Evolutionary conservation across 805 yeast genomes (phyloP).

Genomic region (Yarrowia sp.): DNA sequence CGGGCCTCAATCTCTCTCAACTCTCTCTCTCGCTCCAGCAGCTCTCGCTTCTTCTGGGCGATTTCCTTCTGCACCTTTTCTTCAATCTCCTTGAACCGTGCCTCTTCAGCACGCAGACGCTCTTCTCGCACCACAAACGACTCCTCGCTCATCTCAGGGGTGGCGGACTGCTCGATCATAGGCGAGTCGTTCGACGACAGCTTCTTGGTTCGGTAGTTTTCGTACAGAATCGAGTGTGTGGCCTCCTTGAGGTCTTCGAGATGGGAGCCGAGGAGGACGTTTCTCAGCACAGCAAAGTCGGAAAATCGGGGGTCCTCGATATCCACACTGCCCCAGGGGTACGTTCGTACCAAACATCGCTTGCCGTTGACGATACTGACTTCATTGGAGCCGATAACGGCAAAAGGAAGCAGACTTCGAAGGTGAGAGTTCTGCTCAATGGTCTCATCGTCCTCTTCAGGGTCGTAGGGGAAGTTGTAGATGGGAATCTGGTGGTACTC

Average conservation of each 20-base stretch:
- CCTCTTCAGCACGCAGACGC: conserved; percentile 43
- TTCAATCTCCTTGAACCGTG: conserved; percentile 41
- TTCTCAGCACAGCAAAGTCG: conserved; percentile 46
- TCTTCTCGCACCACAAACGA: conserved; percentile 43
- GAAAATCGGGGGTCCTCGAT: conserved; percentile 39
- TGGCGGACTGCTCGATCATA: conserved; percentile 32
- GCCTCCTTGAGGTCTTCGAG: conserved; percentile 76
- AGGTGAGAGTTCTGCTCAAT: conserved; percentile 41
- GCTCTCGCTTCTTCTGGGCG: conserved; percentile 40
- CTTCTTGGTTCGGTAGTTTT: conserved; percentile 73
- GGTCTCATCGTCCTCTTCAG: conserved; percentile 48
- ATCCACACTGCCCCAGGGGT: conserved; percentile 61
- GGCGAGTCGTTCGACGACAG: conserved; percentile 43
- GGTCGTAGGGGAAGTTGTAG: conserved; percentile 71
- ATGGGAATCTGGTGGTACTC: conserved; percentile 57
- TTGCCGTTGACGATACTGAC: background rate
- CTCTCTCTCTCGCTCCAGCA: conserved; percentile 43
- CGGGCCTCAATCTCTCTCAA: conserved; percentile 43
- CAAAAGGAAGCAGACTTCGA: conserved; percentile 55
- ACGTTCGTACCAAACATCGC: conserved; percentile 44
- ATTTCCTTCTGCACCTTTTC: conserved; percentile 41
- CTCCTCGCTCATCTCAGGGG: conserved; percentile 43
- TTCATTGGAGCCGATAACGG: conserved; percentile 45
- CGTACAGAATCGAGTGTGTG: conserved; percentile 73
- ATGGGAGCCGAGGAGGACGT: conserved; percentile 71